These are phyloP conservation scores for Aaosphaeria arxii DNA, from an alignment of 2,329 filamentous ascomycete genomes.

Conservation along the genomic window DNA sequence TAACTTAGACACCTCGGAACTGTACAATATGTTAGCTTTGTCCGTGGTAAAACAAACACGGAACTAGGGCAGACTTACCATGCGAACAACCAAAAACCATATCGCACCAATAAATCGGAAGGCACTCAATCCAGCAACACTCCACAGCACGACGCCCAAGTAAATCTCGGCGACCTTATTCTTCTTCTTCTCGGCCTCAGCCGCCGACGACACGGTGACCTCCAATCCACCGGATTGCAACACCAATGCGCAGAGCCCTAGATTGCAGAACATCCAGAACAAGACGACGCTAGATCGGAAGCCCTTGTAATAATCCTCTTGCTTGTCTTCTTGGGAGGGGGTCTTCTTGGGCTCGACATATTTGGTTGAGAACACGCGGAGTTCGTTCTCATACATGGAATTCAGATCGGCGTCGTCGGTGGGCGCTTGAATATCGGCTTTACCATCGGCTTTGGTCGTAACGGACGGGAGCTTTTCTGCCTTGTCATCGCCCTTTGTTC, in stretches of 20 bases:
- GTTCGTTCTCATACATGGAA: constrained; percentile 86
- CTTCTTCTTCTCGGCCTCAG: constrained; percentile 44
- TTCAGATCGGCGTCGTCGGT: constrained; percentile 95
- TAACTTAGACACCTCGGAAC: background rate
- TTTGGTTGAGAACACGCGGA: constrained; percentile 71
- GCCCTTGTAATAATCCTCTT: constrained; percentile 98
- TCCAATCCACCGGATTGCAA: constrained; percentile 82
- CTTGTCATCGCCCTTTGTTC: constrained; percentile 97
- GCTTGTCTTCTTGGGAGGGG: constrained; percentile 66
- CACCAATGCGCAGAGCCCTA: constrained; percentile 81
- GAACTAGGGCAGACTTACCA: constrained; percentile 26
- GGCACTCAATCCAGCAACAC: constrained; percentile 75
- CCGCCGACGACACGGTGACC: constrained; percentile 34
- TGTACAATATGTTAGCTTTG: background rate
- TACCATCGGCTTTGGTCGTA: constrained; percentile 87
- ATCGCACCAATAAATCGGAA: constrained; percentile 86
- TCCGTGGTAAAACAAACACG: background rate
- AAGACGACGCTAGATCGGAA: constrained; percentile 90
- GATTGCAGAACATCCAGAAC: constrained; percentile 95
- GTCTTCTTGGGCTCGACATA: constrained; percentile 67
- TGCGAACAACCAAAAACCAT: constrained; percentile 76
- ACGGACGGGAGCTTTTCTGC: constrained; percentile 85
- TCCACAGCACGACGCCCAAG: constrained; percentile 84
- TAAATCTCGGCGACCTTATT: constrained; percentile 70
- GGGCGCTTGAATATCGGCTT: constrained; percentile 82